Evolutionary conservation across 345 rosid species (phyloP), one percentile per base, ranked within the genome.

Genomic region (Laguncularia racemosa): DNA sequence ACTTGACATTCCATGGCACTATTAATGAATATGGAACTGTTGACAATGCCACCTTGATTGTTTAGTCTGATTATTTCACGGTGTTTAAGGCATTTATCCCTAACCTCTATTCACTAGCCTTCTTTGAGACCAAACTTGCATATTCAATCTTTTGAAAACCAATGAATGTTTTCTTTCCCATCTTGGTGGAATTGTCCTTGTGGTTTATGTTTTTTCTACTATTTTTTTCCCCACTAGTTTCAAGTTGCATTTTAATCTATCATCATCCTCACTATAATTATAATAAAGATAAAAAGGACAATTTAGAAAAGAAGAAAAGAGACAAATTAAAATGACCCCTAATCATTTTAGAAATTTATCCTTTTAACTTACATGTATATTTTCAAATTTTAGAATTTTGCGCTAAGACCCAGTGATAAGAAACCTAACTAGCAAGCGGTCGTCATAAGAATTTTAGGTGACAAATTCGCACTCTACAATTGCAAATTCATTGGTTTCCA

Each of bases 61-160:
- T 68, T 8, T 69, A 73, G 48, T 60, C 88, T 16, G 89, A 85
- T 57, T 84, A 75, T 60, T 91, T 91, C 68, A 57, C 74, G 16
- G 97, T 82, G 11, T 50, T 57, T 6, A 87, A 46, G 81, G 90
- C 82, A 62, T 12, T 40, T 28, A 20, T 20, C 9, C 20, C 15
- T 50, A 1, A 50, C 20, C 16, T 14, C 12, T 13, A 2, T 33
- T 33, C 40, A 33, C 44, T 8, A 33, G 12, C 15, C 0, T 13
- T 44, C 17, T 33, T 33, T 33, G 7, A 33, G 40, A 33, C 4
- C 9, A 33, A n/a, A 10, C 7, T 33, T 33, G 40, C 11, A 23
- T 33, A 33, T 33, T 33, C 11, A 33, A 33, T 6, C 9, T 33
- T 33, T 33, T 7, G 9, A 33, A 33, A 33, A 9, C 40, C 11